These are phyloP conservation scores for Globisporangium abappressorium DNA, from an alignment of 352 stramenopile genomes.

Conservation along the genomic window DNA sequence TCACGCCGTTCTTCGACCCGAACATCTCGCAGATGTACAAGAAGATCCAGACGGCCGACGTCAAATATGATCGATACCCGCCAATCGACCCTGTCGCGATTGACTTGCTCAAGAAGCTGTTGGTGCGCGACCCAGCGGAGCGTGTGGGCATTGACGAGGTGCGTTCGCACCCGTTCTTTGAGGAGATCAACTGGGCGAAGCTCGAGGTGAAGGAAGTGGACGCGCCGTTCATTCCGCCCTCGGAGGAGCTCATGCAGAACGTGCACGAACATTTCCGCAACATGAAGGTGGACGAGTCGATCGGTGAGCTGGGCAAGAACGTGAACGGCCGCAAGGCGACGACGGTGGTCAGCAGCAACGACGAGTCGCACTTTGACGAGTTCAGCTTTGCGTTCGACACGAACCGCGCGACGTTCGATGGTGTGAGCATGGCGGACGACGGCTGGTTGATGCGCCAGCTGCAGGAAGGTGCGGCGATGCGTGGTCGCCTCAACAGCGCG, in stretches of 20 bases:
- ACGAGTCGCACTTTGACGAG: conserved; percentile 84
- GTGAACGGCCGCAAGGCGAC: conserved; percentile 57
- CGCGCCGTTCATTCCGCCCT: conserved; percentile 75
- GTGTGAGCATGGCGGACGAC: conserved; percentile 79
- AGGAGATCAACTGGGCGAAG: conserved; percentile 60
- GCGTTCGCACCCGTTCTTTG: conserved; percentile 70
- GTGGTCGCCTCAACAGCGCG: conserved; percentile 60
- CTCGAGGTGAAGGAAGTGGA: conserved; percentile 81
- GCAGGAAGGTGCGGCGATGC: conserved; percentile 71
- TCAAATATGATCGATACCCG: conserved; percentile 74
- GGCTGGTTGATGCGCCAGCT: conserved; percentile 81
- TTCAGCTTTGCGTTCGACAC: conserved; percentile 88
- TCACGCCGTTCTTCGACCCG: conserved; percentile 84
- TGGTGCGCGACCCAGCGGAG: conserved; percentile 69
- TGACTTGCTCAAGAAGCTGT: conserved; percentile 71
- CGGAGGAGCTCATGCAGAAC: conserved; percentile 83
- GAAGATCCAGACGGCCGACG: conserved; percentile 84
- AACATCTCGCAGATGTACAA: conserved; percentile 89
- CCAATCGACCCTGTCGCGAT: conserved; percentile 64
- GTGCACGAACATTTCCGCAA: conserved; percentile 87
- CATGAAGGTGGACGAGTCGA: conserved; percentile 86
- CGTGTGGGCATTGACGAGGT: conserved; percentile 63
- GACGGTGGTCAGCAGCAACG: conserved; percentile 29
- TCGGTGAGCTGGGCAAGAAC: conserved; percentile 58
- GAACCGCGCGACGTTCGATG: conserved; percentile 70